These are phyloP conservation scores for Eutrema yunnanense DNA, from an alignment of 345 rosid species.

Conservation along the genomic window DNA sequence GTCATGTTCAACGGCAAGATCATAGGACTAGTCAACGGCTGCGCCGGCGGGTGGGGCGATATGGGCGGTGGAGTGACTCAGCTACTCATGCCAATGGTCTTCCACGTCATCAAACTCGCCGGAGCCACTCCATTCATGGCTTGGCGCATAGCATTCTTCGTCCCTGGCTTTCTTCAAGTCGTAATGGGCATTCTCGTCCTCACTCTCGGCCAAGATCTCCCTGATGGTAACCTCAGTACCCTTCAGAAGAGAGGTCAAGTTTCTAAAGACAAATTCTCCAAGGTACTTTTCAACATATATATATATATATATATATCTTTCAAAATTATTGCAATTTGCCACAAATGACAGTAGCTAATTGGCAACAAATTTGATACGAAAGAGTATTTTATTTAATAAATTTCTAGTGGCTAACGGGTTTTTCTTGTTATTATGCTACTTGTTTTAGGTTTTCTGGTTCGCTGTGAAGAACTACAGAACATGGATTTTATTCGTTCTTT, in stretches of 20 bases:
- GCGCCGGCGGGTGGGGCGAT: slow-evolving; percentile 85
- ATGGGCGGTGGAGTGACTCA: slow-evolving; percentile 91
- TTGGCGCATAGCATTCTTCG: slow-evolving; percentile 82
- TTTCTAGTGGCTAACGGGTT: not conserved
- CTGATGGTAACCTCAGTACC: slow-evolving; percentile 68
- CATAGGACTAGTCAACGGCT: slow-evolving; percentile 73
- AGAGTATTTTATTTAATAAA: not conserved
- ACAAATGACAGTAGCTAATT: not conserved
- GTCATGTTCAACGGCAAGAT: slow-evolving; percentile 81
- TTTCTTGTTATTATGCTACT: not conserved
- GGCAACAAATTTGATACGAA: not conserved
- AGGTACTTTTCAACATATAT: slow-evolving; percentile 27
- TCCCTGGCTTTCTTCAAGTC: slow-evolving; percentile 59
- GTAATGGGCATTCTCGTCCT: slow-evolving; percentile 63
- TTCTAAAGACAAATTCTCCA: slow-evolving; percentile 66
- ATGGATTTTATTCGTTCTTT: slow-evolving; percentile 64
- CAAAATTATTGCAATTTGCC: not conserved
- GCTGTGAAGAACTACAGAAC: slow-evolving; percentile 66
- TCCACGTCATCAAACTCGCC: slow-evolving; percentile 36
- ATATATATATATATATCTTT: too few species aligned
- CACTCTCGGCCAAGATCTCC: slow-evolving; percentile 79
- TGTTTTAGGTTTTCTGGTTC: slow-evolving; percentile 50
- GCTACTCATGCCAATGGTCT: slow-evolving; percentile 69
- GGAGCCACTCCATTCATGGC: slow-evolving; percentile 78
- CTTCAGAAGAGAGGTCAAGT: slow-evolving; percentile 65